Base-by-base conservation (phyloP, 306 rosid species). In the Cucurbita argyrosperma region DNA sequence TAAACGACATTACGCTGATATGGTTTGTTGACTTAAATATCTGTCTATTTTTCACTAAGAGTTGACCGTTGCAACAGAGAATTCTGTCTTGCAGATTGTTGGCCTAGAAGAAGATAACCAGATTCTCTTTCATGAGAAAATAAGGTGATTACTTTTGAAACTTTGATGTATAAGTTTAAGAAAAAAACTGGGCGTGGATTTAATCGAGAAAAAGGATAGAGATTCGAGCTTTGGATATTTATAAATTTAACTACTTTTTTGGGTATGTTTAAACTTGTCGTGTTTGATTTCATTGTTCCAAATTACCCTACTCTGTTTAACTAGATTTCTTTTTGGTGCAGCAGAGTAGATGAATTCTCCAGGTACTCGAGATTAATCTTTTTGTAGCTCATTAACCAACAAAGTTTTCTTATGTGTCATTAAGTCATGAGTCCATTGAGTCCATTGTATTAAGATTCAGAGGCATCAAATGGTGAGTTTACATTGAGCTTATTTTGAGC, bases 331-430 rank as follows among this genome's bases (percentile, higher is more conserved):
- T 57, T 43, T 81, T 60, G 53, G 82, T 82, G 79, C 84, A 60
- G 79, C 98, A 94, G 98, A 84, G 90, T 88, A 78, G 97, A 94
- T 42, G 96, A 89, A 76, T 94, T 94, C 80, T 81, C 92, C 82
- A 94, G 98, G 98, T 90, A 82, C 56, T 68, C 71, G 55, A 74
- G 54, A 72, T 66, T 10, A 76, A 69, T 49, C 83, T 71, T 35
- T 67, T 63, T 19, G 68, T 75, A 77, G 26, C 71, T 43, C 35
- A 18, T 37, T 72, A 63, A n/a, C 69, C 56, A 16, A 23, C 77
- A 49, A 76, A 21, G 3, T 46, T 19, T 67, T 46, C 72, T 67
- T 45, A 10, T 40, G 21, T 46, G 40, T 7, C 42, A 46, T 46
- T 46, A 45, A 63, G 30, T 39, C 1, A 10, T 57, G 7, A 57